Evolutionary conservation across 2,329 filamentous ascomycete species (phyloP).

Genomic region (Neobulgaria alba): DNA sequence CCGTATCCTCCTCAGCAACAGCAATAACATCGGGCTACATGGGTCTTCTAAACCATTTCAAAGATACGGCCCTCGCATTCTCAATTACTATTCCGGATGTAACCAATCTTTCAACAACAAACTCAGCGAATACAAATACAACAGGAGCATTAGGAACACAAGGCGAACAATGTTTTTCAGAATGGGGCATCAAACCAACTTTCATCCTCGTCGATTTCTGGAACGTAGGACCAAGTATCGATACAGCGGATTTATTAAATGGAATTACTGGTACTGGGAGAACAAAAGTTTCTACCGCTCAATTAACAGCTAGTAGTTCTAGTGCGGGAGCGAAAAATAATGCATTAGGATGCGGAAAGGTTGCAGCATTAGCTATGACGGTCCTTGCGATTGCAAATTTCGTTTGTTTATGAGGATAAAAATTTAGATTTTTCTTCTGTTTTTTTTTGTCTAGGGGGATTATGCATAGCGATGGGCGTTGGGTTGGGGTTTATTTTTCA

Average conservation of each 20-base stretch:
- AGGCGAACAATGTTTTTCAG: constrained; percentile 41
- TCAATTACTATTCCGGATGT: constrained; percentile 53
- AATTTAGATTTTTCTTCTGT: no score
- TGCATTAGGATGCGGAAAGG: constrained; percentile 2
- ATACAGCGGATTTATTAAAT: constrained; percentile 62
- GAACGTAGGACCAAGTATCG: constrained; percentile 61
- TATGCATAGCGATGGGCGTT: no score
- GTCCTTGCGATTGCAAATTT: constrained; percentile 17
- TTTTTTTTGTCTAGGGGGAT: no score
- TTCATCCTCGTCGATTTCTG: constrained; percentile 78
- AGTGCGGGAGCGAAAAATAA: constrained; percentile 3
- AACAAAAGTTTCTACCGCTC: constrained; percentile 16
- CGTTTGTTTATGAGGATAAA: constrained; percentile 18
- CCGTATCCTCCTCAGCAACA: constrained; percentile 37
- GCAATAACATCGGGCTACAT: constrained; percentile 53
- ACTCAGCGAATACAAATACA: constrained; percentile 46
- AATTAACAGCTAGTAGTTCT: constrained; percentile 14
- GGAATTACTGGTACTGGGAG: constrained; percentile 32
- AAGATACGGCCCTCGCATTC: constrained; percentile 47
- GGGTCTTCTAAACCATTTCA: constrained; percentile 75
- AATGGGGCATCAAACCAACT: constrained; percentile 57
- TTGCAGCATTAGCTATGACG: constrained; percentile 11
- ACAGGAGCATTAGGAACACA: constrained; percentile 47
- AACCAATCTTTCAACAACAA: constrained; percentile 53
- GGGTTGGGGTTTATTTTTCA: no score